phyloP scores from a whole-genome alignment of 2,329 filamentous ascomycete genomes.

The Mollisiaceae sp. region DNA sequence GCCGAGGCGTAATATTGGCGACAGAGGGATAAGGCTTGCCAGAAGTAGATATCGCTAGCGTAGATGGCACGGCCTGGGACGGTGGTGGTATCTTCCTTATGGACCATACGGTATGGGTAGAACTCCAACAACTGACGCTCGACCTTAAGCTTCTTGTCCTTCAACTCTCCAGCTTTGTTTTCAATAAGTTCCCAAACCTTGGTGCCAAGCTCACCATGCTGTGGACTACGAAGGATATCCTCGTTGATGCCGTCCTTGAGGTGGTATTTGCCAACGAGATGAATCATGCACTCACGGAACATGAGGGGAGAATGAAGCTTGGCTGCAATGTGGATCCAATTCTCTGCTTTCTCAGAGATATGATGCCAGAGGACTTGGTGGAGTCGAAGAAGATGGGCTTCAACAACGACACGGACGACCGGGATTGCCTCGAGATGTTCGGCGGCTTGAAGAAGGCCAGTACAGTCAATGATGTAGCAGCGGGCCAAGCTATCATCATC shows the following conservation, averaged over 20 bases:
- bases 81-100: conserved; percentile 16
- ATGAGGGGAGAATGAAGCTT: conserved; percentile 38
- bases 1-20: conserved; percentile 33
- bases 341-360: conserved; percentile 28
- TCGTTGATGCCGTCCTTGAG: conserved; percentile 26
- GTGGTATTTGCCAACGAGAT: conserved; percentile 35
- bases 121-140: conserved; percentile 33
- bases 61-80: conserved; percentile 38
- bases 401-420: conserved; percentile 31
- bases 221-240: conserved; percentile 11
- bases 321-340: conserved; percentile 36
- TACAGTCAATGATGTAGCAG: conserved; percentile 29
- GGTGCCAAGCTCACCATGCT: conserved; percentile 15
- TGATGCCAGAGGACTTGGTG: conserved; percentile 36
- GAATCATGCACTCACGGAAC: conserved; percentile 40
- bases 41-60: conserved; percentile 39
- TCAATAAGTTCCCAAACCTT: conserved; percentile 27
- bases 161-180: conserved; percentile 32
- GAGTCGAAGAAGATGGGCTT: conserved; percentile 37
- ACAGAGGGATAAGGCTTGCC: conserved; percentile 35
- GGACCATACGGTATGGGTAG: conserved; percentile 35
- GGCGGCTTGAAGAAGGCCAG: conserved; percentile 34
- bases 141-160: conserved; percentile 32
- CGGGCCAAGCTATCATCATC: conserved; percentile 13
- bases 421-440: conserved; percentile 28